Conservation (phyloP, 257 asterid genomes). For the Echites panduratus region DNA sequence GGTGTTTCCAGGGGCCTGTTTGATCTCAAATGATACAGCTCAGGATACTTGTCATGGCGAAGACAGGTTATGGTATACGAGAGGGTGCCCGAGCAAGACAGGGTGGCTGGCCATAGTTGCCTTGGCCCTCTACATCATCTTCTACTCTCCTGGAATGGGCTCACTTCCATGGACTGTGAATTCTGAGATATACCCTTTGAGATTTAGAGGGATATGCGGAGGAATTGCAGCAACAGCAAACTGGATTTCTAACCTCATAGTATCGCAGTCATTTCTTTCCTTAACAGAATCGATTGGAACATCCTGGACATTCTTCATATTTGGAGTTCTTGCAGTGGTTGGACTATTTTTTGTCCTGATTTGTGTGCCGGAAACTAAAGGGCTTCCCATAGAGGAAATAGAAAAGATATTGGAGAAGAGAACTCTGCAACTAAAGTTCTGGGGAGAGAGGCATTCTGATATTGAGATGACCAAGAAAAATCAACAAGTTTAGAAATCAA, state of each 20-base stretch:
- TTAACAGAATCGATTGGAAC: constrained; percentile 40
- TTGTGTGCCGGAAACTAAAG: constrained; percentile 42
- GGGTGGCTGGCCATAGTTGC: constrained; percentile 30
- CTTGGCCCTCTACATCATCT: constrained; percentile 30
- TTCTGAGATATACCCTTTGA: constrained; percentile 41
- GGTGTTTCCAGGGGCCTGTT: constrained; percentile 38
- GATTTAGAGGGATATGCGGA: constrained; percentile 37
- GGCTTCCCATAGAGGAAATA: constrained; percentile 42
- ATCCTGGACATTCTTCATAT: constrained; percentile 39
- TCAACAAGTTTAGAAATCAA: background rate
- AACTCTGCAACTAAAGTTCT: background rate
- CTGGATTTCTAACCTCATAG: constrained; percentile 46
- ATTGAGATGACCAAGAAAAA: background rate
- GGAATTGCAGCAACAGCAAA: constrained; percentile 45
- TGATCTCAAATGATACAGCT: constrained; percentile 19
- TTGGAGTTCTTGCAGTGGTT: constrained; percentile 33
- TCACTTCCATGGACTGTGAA: constrained; percentile 51
- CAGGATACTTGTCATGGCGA: constrained; percentile 30
- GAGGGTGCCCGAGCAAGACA: constrained; percentile 39
- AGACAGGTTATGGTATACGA: constrained; percentile 35
- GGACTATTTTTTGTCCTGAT: constrained; percentile 32
- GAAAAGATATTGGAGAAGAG: constrained; percentile 14
- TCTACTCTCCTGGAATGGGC: constrained; percentile 47
- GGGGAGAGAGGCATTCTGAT: background rate
- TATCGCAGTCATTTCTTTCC: constrained; percentile 34